Percentiles rank a stretch among this genome's conserved stretches.
Conservation (phyloP, 805 yeast species). For the Candida tibetensis region DNA sequence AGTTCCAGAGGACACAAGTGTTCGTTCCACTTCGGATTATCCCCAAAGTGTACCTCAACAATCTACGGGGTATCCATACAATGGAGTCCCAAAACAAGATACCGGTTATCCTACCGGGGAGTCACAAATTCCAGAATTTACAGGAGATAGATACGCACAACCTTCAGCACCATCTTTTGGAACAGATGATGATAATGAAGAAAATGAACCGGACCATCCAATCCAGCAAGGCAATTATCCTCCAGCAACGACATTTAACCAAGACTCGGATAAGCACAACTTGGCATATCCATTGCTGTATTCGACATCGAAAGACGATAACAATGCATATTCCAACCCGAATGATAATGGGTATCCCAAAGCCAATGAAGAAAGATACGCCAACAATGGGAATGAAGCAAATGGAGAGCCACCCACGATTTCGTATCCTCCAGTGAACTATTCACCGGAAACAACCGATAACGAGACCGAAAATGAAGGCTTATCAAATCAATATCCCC, state of each 20-base stretch:
- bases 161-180: slow-evolving; percentile 11
- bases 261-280: background rate
- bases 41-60: background rate
- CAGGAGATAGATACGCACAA: slow-evolving; percentile 3
- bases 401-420: background rate
- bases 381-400: background rate
- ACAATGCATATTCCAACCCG: background rate
- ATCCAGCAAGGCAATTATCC: slow-evolving; percentile 1
- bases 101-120: slow-evolving; percentile 1
- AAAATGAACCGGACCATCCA: background rate
- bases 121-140: background rate
- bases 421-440: slow-evolving; percentile 5
- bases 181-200: slow-evolving; percentile 8
- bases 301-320: background rate
- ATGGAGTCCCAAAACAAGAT: background rate
- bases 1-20: background rate
- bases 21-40: background rate
- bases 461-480: slow-evolving; percentile 8
- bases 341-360: background rate
- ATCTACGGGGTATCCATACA: background rate
- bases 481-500: slow-evolving; percentile 3
- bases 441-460: slow-evolving; percentile 9
- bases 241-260: background rate
- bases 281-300: slow-evolving; percentile 7
- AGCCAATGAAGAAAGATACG: background rate